A percentile compares a stretch with the other conserved stretches of the same genome.
Conservation (phyloP, 176 grass and related monocot species). For the Oryza australiensis region DNA sequence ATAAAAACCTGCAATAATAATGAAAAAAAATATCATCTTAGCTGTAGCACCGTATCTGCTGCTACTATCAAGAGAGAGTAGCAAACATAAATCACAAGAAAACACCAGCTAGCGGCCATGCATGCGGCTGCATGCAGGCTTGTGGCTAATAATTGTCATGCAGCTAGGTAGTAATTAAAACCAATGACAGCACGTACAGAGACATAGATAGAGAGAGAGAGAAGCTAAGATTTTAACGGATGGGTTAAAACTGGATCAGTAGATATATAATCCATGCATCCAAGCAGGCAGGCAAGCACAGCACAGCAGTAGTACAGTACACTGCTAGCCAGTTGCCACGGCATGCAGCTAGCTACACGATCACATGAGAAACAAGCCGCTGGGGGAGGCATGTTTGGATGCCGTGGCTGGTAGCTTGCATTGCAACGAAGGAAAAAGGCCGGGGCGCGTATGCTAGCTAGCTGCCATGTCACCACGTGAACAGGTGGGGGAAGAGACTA, state of each 20-base stretch:
- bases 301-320: background rate
- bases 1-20: background rate
- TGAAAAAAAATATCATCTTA: background rate
- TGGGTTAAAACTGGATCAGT: no score
- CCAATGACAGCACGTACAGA: background rate
- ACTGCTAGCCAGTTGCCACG: constrained; percentile 27
- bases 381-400: background rate
- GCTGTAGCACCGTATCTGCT: background rate
- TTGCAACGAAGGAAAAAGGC: no score
- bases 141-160: background rate
- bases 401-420: background rate
- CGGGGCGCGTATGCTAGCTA: background rate
- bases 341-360: background rate
- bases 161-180: background rate
- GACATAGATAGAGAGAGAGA: background rate
- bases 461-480: constrained; percentile 76
- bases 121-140: background rate
- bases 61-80: background rate
- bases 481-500: constrained; percentile 49
- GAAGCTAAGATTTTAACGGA: background rate
- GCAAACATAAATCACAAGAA: background rate
- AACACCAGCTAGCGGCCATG: background rate
- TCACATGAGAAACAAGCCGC: constrained; percentile 39
- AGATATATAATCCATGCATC: no score
- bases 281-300: background rate